Evolutionary conservation across 1,284 basidiomycete genomes (phyloP).

Genomic region (Ceratobasidium sp.): DNA sequence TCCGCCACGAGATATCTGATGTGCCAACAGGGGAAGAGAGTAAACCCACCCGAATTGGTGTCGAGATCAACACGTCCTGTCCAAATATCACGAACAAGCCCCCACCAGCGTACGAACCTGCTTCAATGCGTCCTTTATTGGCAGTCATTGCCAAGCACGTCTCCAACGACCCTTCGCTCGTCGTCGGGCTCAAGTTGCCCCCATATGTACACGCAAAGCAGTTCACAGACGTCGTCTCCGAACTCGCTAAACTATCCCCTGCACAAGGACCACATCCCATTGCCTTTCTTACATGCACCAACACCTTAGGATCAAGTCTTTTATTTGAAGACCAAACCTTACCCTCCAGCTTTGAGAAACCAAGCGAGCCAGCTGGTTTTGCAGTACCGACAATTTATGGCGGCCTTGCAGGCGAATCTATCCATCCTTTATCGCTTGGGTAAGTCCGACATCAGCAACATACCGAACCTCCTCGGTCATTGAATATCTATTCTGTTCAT

Average conservation of each 20-base stretch:
- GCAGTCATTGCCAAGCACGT: constrained; percentile 62
- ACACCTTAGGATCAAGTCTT: constrained; percentile 76
- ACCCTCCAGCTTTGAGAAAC: constrained; percentile 34
- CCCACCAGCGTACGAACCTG: constrained; percentile 71
- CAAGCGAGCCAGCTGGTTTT: constrained; percentile 52
- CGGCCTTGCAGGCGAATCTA: constrained; percentile 77
- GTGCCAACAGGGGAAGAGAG: constrained; percentile 1
- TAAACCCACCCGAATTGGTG: constrained; percentile 60
- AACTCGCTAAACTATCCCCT: constrained; percentile 55
- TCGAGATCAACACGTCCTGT: constrained; percentile 84
- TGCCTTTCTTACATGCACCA: constrained; percentile 77
- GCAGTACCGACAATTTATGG: constrained; percentile 72
- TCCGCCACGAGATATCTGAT: constrained; percentile 62
- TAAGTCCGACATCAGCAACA: constrained; percentile 62
- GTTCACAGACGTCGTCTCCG: constrained; percentile 65
- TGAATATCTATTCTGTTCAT: background rate
- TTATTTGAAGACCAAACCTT: constrained; percentile 66
- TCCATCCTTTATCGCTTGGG: constrained; percentile 78
- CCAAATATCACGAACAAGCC: constrained; percentile 75
- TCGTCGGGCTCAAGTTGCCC: constrained; percentile 80
- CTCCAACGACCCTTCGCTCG: constrained; percentile 64
- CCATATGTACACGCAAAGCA: constrained; percentile 76
- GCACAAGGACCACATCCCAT: constrained; percentile 55
- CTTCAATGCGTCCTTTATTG: constrained; percentile 61
- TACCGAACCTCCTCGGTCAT: background rate